phyloP scores from a whole-genome alignment of 2,329 filamentous ascomycete genomes.

The Aspergillus floridensis region DNA sequence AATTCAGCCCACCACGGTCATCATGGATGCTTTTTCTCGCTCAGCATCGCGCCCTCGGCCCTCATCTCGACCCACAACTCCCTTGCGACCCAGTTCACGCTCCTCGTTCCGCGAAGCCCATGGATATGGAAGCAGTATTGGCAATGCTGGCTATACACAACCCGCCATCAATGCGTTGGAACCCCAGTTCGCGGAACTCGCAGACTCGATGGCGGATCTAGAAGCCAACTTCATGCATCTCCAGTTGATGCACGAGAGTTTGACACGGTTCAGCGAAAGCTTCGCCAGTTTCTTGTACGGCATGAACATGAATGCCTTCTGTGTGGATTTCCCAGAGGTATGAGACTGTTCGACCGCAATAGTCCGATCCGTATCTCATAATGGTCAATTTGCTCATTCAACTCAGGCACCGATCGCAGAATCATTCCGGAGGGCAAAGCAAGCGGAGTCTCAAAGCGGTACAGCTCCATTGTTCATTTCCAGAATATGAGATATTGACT shows the following conservation, averaged over 20 bases:
- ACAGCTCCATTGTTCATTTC: constrained; percentile 5
- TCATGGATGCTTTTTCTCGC: constrained; percentile 39
- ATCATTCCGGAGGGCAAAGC: constrained; percentile 69
- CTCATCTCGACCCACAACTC: constrained; percentile 80
- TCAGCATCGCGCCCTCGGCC: constrained; percentile 62
- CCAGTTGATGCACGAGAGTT: constrained; percentile 92
- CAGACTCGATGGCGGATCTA: constrained; percentile 89
- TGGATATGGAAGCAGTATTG: constrained; percentile 45
- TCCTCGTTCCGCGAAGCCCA: constrained; percentile 81
- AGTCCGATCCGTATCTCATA: not conserved
- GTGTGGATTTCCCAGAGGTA: constrained; percentile 95
- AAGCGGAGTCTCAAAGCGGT: constrained; percentile 54
- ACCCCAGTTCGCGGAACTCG: constrained; percentile 86
- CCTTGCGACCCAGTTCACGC: constrained; percentile 83
- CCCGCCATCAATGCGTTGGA: constrained; percentile 77
- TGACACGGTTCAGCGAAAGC: constrained; percentile 90
- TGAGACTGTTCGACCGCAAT: not conserved
- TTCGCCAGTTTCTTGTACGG: constrained; percentile 96
- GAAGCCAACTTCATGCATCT: constrained; percentile 98
- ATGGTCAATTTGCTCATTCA: constrained; percentile 6
- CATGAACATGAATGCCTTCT: constrained; percentile 98
- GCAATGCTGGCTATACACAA: constrained; percentile 43
- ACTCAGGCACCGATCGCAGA: constrained; percentile 74
- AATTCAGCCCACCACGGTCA: constrained; percentile 3
- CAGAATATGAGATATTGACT: not conserved